Conservation (phyloP, 2,329 filamentous ascomycete genomes). For the Ampelomyces quisqualis region DNA sequence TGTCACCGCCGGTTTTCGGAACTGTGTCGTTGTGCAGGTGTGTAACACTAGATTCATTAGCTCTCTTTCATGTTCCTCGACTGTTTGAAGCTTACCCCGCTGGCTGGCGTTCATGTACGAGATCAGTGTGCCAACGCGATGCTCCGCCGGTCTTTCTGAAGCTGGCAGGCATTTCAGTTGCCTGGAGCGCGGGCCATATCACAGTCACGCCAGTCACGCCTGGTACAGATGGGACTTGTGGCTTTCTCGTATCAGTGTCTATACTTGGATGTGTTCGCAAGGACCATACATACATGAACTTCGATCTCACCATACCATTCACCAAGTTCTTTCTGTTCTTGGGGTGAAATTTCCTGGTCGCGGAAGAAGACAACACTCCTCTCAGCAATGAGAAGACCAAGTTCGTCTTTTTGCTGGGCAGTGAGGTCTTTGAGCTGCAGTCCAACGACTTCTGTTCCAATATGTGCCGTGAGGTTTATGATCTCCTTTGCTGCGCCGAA, state of each 20-base stretch:
- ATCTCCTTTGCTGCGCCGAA: slow-evolving; percentile 46
- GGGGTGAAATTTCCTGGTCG: slow-evolving; percentile 48
- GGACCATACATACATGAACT: slow-evolving; percentile 58
- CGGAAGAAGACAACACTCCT: slow-evolving; percentile 54
- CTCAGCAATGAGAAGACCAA: slow-evolving; percentile 46
- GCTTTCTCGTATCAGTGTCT: slow-evolving; percentile 46
- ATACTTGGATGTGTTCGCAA: not conserved
- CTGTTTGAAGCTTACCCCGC: slow-evolving; percentile 50
- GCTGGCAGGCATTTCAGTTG: slow-evolving; percentile 60
- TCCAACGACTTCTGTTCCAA: slow-evolving; percentile 41
- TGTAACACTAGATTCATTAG: slow-evolving; percentile 51
- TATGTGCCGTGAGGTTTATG: slow-evolving; percentile 41
- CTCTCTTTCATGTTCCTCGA: not conserved
- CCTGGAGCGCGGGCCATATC: slow-evolving; percentile 69
- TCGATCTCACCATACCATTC: slow-evolving; percentile 57
- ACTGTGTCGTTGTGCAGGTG: slow-evolving; percentile 70
- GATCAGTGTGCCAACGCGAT: slow-evolving; percentile 68
- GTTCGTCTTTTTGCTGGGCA: slow-evolving; percentile 53
- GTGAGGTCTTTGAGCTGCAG: slow-evolving; percentile 53
- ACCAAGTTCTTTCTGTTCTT: slow-evolving; percentile 36
- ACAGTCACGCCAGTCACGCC: slow-evolving; percentile 64
- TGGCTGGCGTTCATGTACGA: slow-evolving; percentile 70
- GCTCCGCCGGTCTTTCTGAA: slow-evolving; percentile 69
- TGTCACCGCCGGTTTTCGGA: slow-evolving; percentile 66
- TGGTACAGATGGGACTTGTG: slow-evolving; percentile 70